These are phyloP conservation scores for Penicillium silybi DNA, from an alignment of 495 filamentous ascomycete genomes.

Conservation along the genomic window DNA sequence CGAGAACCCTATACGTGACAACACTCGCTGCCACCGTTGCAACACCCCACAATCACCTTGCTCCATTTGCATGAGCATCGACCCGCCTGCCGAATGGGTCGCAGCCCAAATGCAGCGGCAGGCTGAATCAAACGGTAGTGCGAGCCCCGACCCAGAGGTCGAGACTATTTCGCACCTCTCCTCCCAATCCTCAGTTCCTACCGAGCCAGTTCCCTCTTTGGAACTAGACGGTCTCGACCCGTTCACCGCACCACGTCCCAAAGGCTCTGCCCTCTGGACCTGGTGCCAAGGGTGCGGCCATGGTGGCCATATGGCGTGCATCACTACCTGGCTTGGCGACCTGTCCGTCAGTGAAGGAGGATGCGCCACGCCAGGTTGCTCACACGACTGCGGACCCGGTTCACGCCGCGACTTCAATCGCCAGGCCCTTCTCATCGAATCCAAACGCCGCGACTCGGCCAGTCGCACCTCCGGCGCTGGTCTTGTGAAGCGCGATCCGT, in stretches of 20 bases:
- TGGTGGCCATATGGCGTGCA: conserved; percentile 67
- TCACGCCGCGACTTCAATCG: conserved; percentile 49
- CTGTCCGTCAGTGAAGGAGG: conserved; percentile 58
- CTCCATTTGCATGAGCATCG: conserved; percentile 42
- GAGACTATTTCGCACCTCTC: conserved; percentile 24
- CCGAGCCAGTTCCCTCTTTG: conserved; percentile 26
- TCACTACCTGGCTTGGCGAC: conserved; percentile 61
- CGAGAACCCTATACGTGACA: conserved; percentile 41
- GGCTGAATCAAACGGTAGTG: conserved; percentile 11
- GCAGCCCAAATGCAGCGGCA: conserved; percentile 17
- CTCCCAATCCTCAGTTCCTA: conserved; percentile 27
- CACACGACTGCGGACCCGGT: conserved; percentile 68
- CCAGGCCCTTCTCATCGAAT: conserved; percentile 27
- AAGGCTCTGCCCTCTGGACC: conserved; percentile 52
- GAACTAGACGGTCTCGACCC: conserved; percentile 19
- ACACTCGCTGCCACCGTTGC: conserved; percentile 42
- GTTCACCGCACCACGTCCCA: conserved; percentile 23
- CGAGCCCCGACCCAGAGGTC: conserved; percentile 12
- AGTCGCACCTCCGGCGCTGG: conserved; percentile 33
- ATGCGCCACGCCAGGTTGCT: conserved; percentile 69
- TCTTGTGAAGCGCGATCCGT: conserved; percentile 42
- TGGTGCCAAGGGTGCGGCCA: conserved; percentile 74
- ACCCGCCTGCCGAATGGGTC: conserved; percentile 50
- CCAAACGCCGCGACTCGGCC: conserved; percentile 35
- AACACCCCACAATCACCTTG: conserved; percentile 41